Percentiles rank a stretch among this genome's conserved stretches.
phyloP scores from a whole-genome alignment of 192 early-diverging fungal genomes.

The Dissophora ornata region DNA sequence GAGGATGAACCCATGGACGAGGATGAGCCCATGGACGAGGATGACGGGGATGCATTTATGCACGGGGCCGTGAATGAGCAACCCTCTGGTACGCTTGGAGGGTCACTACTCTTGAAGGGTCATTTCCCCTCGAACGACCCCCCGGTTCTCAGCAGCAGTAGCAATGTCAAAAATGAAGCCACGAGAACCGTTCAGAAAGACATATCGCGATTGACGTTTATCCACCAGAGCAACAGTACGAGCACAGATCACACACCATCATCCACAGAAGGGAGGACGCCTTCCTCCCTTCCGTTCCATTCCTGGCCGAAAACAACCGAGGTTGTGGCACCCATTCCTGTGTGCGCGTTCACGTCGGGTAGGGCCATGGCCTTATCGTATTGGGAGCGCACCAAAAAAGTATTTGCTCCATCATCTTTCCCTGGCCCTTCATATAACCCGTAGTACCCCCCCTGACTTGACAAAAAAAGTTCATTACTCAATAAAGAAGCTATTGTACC shows the following conservation, averaged over 20 bases:
- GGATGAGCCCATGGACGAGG: not conserved
- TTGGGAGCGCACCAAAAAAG: not conserved
- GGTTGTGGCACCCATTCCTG: not conserved
- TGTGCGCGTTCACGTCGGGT: not conserved
- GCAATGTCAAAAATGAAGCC: no score
- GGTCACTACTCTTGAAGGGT: not conserved
- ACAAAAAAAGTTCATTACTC: no score
- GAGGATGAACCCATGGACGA: not conserved
- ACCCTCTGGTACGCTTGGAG: not conserved
- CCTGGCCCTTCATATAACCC: no score
- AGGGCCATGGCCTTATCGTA: not conserved
- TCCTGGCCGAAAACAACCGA: not conserved
- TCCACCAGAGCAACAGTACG: no score
- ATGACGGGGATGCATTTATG: not conserved
- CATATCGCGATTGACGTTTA: no score
- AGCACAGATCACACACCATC: no score
- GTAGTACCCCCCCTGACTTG: no score
- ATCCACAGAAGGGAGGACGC: no score
- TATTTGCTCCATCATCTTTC: not conserved
- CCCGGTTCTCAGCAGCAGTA: slow-evolving; percentile 1
- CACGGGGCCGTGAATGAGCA: no score
- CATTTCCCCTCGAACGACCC: no score
- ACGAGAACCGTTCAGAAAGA: no score
- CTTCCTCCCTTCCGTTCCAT: not conserved
- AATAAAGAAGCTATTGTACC: not conserved